These are phyloP conservation scores for Teratosphaeria nubilosa DNA, from an alignment of 2,329 filamentous ascomycete genomes.

Conservation along the genomic window DNA sequence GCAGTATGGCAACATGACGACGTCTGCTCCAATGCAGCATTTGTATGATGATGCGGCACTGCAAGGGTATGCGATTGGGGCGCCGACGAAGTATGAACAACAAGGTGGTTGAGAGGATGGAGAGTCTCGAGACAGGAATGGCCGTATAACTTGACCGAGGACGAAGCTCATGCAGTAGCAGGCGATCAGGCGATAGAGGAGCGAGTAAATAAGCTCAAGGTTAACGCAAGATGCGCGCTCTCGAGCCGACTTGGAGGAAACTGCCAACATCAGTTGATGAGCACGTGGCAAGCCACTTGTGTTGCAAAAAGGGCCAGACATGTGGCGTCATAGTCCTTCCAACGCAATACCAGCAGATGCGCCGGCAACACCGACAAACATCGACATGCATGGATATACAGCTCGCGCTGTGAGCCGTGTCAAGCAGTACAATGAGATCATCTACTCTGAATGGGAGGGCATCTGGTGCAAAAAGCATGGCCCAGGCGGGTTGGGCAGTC, in stretches of 20 bases:
- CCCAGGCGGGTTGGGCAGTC: background rate
- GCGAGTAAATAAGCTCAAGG: background rate
- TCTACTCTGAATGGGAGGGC: background rate
- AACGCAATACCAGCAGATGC: background rate
- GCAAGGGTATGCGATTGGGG: conserved; percentile 1
- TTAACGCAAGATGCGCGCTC: background rate
- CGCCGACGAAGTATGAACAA: conserved; percentile 1
- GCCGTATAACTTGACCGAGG: background rate
- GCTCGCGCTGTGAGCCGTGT: background rate
- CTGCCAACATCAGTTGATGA: too few relatives aligned
- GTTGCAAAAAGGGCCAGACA: background rate
- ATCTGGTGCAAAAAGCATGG: background rate
- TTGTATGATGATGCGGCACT: background rate
- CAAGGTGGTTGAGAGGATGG: background rate
- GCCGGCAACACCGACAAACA: background rate
- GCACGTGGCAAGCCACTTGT: background rate
- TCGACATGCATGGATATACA: background rate
- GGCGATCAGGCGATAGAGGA: background rate
- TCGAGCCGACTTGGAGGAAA: too few relatives aligned
- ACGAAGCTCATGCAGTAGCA: background rate
- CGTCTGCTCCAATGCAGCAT: conserved; percentile 3
- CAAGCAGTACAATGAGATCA: background rate
- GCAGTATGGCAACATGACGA: conserved; percentile 2
- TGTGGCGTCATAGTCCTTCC: background rate
- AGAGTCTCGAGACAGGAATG: background rate